Base-by-base conservation (phyloP, 2,329 filamentous ascomycete genomes). In the Thelonectria blattea region DNA sequence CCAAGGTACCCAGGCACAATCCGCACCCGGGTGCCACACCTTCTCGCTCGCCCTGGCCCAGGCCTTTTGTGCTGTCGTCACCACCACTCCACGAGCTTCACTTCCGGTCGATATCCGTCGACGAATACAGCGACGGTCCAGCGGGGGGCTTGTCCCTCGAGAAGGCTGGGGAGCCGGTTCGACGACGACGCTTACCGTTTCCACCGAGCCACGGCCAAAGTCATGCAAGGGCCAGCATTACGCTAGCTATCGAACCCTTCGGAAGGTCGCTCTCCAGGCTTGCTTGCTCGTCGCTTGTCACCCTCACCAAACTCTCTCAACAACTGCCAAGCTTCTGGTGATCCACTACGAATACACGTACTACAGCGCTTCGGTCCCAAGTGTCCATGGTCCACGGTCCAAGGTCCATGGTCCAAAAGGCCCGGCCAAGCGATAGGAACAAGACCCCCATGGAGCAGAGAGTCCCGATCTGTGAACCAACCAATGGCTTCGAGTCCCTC, bases 11-110 rank as follows among this genome's bases (percentile, higher is more conserved):
- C 47, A 60, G 42, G 48, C 43, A 43, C 51, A 51, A 51, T 47
- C 45, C 37, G 22, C 41, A 24, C 42, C 34, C 24, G n/a, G 48
- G 52, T 64, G 47, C 52, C 65, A 67, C 65, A 67, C 64, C 62
- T 53, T 60, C 59, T 50, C 41, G 49, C 59, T 64, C 57, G 61
- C 61, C 59, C 63, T 64, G 59, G 63, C 61, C 27, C 22, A 24
- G 58, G 53, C 52, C 60, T n/a, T n/a, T n/a, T 69, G 65, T 62
- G 62, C 58, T 48, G 56, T 65, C 61, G 65, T 67, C 66, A 68
- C 63, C 65, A 66, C 46, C 59, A 49, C 51, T 64, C 65, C 60
- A 56, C 49, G 39, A 37, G 24, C 46, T 32, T 53, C 50, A 32
- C 32, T 39, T 45, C 48, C 48, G 49, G 52, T 48, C 48, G 42